Base-by-base conservation (phyloP, 345 rosid species). In the Salix udensis region DNA sequence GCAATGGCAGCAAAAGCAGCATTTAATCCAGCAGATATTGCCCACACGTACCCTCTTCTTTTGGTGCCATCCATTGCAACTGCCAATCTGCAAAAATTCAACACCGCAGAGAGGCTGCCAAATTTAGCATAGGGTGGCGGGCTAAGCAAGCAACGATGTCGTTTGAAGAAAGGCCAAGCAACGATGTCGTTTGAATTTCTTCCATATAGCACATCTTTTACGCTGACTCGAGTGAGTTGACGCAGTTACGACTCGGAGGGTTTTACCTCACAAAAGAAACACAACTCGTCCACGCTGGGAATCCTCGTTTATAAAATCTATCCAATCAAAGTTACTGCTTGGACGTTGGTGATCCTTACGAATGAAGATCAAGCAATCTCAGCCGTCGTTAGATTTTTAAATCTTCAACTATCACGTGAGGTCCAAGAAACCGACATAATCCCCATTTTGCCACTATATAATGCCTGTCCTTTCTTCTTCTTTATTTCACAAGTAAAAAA, bases 1-100 rank as follows among this genome's bases (percentile, higher is more conserved):
- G 93, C 86, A 18, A 91, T 78, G 79, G 98, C 93, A 3, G 96
- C 88, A 34, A 88, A 76, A 78, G 97, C 98, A 5, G 98, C 96
- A 75, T 85, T 88, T 76, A 90, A 64, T 14, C 98, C 96, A 39
- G 96, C 94, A 19, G 84, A 74, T 53, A 90, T 71, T 50, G 94
- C 96, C 94, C 91, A 94, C 8, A 76, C 79, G 76, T 92, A 92
- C 21, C 98, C 97, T 84, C 76, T 67, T 80, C 14, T 68, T 26
- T 79, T 84, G 30, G 71, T 67, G 37, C 68, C 76, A 28, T 55
- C 86, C 90, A 79, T 79, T 14, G 40, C 31, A 16, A 5, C 19
- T 36, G 71, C 52, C 58, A 5, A 5, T 2, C 2, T 44, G 48
- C 2, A 68, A 68, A 12, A 7, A 10, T 23, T 5, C 36, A 2